Conservation (phyloP, 148 eudicot genomes). For the Nepenthes gracilis region DNA sequence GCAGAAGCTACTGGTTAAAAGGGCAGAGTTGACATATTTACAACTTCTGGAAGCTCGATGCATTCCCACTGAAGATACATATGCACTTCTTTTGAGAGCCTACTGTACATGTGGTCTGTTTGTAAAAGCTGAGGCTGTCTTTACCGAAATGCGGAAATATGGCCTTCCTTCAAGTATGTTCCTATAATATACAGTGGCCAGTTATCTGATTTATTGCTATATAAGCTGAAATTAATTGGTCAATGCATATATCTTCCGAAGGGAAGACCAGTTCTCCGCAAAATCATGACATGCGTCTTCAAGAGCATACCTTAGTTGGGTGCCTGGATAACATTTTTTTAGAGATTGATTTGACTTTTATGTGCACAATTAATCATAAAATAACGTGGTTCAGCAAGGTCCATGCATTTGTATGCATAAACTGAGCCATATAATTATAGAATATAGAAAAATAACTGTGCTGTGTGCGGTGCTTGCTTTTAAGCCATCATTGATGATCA, state of each 20-base stretch:
- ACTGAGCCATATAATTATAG: too few species aligned
- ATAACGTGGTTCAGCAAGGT: too few species aligned
- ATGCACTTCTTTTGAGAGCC: constrained; percentile 69
- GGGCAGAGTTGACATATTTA: constrained; percentile 56
- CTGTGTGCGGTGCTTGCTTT: too few species aligned
- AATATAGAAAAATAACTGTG: too few species aligned
- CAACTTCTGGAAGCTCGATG: constrained; percentile 64
- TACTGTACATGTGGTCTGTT: constrained; percentile 56
- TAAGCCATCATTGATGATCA: too few species aligned
- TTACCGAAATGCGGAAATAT: constrained; percentile 46
- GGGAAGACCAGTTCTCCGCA: neutral
- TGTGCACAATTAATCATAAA: too few species aligned
- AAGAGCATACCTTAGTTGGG: too few species aligned
- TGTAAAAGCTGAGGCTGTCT: constrained; percentile 68
- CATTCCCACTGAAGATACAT: constrained; percentile 79
- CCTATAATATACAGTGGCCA: neutral
- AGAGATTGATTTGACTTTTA: too few species aligned
- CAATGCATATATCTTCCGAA: neutral
- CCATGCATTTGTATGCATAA: too few species aligned
- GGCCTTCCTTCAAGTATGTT: constrained; percentile 57
- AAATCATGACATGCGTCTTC: neutral
- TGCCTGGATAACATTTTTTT: too few species aligned
- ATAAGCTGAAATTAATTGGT: too few species aligned
- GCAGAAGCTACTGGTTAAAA: constrained; percentile 33
- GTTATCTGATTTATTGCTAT: neutral